Base-by-base conservation (phyloP, 2,329 filamentous ascomycete species). In the Sordariomycetes sp. region DNA sequence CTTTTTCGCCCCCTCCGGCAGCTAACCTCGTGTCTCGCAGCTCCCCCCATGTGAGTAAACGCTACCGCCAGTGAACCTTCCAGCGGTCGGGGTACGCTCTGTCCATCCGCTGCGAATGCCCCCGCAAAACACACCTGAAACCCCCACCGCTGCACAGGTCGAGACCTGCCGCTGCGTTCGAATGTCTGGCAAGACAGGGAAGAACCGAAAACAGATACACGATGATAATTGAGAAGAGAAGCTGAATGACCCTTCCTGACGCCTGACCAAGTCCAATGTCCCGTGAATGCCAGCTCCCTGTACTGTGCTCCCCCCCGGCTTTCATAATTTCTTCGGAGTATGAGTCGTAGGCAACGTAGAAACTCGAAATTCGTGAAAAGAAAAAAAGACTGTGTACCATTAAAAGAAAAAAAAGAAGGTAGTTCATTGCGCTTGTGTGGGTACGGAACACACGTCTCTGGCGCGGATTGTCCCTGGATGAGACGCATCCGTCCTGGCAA, bases 301-400 rank as follows among this genome's bases (percentile, higher is more conserved):
- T 57, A 57, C 55, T 57, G 55, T 57, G 35, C 34, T 51, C 18
- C 32, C 43, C 50, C 55, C 43, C 34, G 16, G 43, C 32, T 50
- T 57, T 51, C 55, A 51, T 50, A 28, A 16, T 32, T 50, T 11
- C 43, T 57, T 37, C 40, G 50, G 43, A 51, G 55, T 48, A 51
- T 57, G 55, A 50, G 43, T 57, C 55, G 55, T 57, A 35, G 43
- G 43, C 55, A 25, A 40, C 50, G 43, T 28, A 57, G 55, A 57
- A 22, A 37, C 25, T 24, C 43, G 43, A 57, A 25, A 57, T 57
- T 51, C 55, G 37, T 57, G 50, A 56, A 56, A 56, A 32, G 54
- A 48, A 56, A 25, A 32, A 43, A 58, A 32, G 43, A 24, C 32
- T 46, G 11, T 46, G 40, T 14, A 46, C 2, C 40, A 8, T 46